Evolutionary conservation across 805 yeast species (phyloP).

Genomic region (Wickerhamomyces queroliae): DNA sequence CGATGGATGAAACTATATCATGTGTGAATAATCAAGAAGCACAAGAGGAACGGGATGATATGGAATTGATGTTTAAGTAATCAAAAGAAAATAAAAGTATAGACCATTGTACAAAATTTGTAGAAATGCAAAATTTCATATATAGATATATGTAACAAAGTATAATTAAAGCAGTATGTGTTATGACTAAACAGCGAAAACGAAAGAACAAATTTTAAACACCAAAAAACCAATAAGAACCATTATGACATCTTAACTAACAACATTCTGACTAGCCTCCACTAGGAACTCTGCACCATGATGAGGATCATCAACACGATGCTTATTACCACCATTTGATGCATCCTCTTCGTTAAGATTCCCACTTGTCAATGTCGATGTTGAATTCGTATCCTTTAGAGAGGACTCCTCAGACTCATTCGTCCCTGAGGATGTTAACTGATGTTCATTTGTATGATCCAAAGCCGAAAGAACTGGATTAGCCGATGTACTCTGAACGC

Average conservation of each 20-base stretch:
- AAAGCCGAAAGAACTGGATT: neutral
- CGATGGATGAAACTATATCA: neutral
- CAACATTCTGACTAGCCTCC: neutral
- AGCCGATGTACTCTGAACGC: constrained; percentile 23
- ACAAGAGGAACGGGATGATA: neutral
- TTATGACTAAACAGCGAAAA: too few species aligned
- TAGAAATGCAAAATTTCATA: too few species aligned
- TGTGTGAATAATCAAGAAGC: neutral
- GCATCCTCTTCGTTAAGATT: neutral
- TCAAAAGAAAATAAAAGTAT: too few species aligned
- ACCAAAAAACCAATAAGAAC: too few species aligned
- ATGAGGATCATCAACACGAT: neutral
- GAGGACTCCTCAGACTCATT: neutral
- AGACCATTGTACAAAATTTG: too few species aligned
- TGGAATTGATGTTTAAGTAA: neutral
- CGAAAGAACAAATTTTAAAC: too few species aligned
- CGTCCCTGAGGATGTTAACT: neutral
- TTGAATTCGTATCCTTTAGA: neutral
- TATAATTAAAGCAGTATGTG: too few species aligned
- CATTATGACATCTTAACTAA: too few species aligned
- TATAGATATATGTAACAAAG: too few species aligned
- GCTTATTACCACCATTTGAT: neutral
- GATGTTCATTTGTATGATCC: neutral
- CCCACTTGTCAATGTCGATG: constrained; percentile 1
- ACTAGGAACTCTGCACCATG: neutral